A percentile compares a stretch with the other conserved stretches of the same genome.
Evolutionary conservation across 768 basidiomycete species (phyloP).

Genomic region (Lactarius indigo): DNA sequence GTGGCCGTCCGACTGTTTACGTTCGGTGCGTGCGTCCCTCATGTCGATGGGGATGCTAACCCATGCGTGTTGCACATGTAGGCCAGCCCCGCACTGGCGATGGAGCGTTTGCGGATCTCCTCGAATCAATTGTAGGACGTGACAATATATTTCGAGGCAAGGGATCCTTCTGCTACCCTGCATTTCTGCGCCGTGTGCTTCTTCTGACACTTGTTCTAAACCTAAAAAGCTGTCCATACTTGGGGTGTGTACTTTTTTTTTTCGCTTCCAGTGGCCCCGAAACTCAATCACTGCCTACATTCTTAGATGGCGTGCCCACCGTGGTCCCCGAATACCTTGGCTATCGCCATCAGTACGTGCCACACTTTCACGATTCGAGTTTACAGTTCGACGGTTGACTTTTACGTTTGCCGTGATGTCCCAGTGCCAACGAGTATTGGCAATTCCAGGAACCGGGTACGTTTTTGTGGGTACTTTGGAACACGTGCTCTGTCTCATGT

Average conservation of each 20-base stretch:
- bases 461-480: not conserved
- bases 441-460: constrained; percentile 43
- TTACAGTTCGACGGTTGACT: not conserved
- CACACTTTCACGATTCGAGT: not conserved
- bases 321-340: constrained; percentile 44
- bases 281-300: not conserved
- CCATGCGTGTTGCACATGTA: constrained; percentile 20
- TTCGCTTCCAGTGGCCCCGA: not conserved
- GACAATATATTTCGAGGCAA: constrained; percentile 42
- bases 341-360: constrained; percentile 43
- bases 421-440: constrained; percentile 45
- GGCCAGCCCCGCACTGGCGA: constrained; percentile 52
- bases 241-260: constrained; percentile 33
- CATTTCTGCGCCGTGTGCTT: constrained; percentile 4
- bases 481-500: not conserved
- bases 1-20: constrained; percentile 37
- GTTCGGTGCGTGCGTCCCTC: constrained; percentile 36
- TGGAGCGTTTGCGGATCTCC: constrained; percentile 37
- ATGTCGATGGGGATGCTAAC: not conserved
- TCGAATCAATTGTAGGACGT: constrained; percentile 38
- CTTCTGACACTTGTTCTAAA: not conserved
- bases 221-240: constrained; percentile 40
- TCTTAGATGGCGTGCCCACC: constrained; percentile 49
- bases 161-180: not conserved
- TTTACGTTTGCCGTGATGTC: not conserved